phyloP scores from a whole-genome alignment of 2,329 filamentous ascomycete genomes.

The Aspergillus costaricaensis region DNA sequence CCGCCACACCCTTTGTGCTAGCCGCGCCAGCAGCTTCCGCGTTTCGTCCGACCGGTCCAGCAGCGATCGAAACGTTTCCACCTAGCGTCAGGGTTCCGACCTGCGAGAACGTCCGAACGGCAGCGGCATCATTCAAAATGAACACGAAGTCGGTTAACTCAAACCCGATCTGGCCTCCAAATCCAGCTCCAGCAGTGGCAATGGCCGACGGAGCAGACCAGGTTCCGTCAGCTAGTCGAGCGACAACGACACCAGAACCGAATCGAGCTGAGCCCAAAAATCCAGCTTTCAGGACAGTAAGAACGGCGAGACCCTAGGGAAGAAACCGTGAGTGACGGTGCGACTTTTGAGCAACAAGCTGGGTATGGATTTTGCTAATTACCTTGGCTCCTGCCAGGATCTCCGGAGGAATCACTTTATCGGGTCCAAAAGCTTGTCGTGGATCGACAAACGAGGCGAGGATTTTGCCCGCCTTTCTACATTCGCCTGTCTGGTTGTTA shows the following conservation, averaged over 20 bases:
- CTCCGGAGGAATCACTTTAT: slow-evolving; percentile 92
- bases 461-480: slow-evolving; percentile 95
- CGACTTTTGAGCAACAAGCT: not conserved
- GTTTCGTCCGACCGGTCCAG: slow-evolving; percentile 89
- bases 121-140: slow-evolving; percentile 87
- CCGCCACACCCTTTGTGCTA: slow-evolving; percentile 83
- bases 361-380: slow-evolving; percentile 17
- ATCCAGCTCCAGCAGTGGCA: slow-evolving; percentile 51
- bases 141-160: slow-evolving; percentile 77
- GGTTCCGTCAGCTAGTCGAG: slow-evolving; percentile 50
- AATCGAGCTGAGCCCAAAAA: slow-evolving; percentile 54
- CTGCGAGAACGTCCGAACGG: slow-evolving; percentile 93
- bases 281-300: slow-evolving; percentile 53
- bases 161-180: slow-evolving; percentile 55
- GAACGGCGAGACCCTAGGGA: slow-evolving; percentile 50
- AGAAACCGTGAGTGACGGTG: slow-evolving; percentile 14
- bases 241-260: slow-evolving; percentile 53
- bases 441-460: slow-evolving; percentile 93
- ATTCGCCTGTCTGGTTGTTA: slow-evolving; percentile 69
- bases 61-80: slow-evolving; percentile 94
- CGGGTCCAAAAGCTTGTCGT: slow-evolving; percentile 86
- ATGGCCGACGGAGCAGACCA: slow-evolving; percentile 55
- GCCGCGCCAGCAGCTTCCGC: slow-evolving; percentile 94
- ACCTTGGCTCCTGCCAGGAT: slow-evolving; percentile 92
- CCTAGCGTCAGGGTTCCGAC: slow-evolving; percentile 88